phyloP scores from a whole-genome alignment of 2,329 filamentous ascomycete genomes.

The Dendryphion nanum region DNA sequence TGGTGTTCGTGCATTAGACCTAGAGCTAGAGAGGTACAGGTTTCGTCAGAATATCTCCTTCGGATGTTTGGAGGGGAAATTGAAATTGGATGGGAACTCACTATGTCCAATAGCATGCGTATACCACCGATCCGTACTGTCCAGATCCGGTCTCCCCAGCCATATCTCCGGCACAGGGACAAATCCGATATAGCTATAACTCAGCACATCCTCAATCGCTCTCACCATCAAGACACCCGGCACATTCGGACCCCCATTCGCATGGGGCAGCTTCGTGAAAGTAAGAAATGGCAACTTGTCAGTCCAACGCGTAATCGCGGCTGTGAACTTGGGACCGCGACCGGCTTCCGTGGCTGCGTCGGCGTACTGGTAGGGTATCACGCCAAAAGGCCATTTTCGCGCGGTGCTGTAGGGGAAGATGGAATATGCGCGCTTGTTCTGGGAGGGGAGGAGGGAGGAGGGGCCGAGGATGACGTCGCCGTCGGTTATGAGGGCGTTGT shows the following conservation, averaged over 20 bases:
- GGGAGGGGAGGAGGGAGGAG: background rate
- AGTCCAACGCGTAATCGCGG: background rate
- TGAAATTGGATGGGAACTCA: constrained; percentile 6
- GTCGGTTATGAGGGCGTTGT: too few species aligned
- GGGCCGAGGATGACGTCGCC: too few species aligned
- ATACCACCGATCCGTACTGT: too few species aligned
- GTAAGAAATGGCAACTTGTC: background rate
- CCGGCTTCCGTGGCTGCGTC: background rate
- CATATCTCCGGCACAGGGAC: too few species aligned
- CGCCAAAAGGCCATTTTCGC: background rate
- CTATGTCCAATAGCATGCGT: constrained; percentile 15
- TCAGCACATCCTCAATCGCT: too few species aligned
- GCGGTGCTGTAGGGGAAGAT: background rate
- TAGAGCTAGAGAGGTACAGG: constrained; percentile 6
- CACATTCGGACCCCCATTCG: background rate
- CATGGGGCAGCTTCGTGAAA: background rate
- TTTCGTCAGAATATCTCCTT: background rate
- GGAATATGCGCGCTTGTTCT: background rate
- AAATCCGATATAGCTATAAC: too few species aligned
- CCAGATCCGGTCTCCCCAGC: too few species aligned
- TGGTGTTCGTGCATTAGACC: constrained; percentile 14
- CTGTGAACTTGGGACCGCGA: background rate
- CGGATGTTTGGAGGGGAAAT: background rate
- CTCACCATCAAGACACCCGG: too few species aligned
- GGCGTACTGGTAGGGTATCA: background rate